These are phyloP conservation scores for Perkinsus chesapeaki DNA, from an alignment of 169 alveolate genomes.

Conservation along the genomic window DNA sequence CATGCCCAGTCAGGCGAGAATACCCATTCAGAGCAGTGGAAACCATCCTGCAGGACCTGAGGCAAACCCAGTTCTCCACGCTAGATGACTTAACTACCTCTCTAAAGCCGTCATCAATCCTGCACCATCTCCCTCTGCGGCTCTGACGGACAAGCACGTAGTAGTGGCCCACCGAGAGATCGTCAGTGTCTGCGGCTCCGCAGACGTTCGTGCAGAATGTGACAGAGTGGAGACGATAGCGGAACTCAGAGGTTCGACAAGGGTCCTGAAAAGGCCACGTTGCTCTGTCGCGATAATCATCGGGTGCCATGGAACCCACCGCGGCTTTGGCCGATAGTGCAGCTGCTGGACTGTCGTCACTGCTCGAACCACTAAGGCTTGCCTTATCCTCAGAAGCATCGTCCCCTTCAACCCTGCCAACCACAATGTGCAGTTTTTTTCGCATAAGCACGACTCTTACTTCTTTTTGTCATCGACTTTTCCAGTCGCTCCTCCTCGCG, in stretches of 20 bases:
- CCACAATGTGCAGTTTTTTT: too few relatives aligned
- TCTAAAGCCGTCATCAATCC: not conserved
- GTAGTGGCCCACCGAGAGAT: not conserved
- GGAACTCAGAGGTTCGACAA: not conserved
- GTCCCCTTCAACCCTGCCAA: not conserved
- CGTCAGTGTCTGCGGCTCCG: not conserved
- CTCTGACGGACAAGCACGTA: not conserved
- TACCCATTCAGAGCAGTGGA: not conserved
- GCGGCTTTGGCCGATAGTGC: not conserved
- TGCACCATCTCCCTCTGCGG: not conserved
- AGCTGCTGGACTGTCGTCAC: not conserved
- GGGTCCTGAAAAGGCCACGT: too few relatives aligned
- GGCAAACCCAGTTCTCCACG: not conserved
- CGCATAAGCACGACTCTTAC: not conserved
- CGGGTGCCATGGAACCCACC: too few relatives aligned
- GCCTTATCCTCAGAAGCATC: not conserved
- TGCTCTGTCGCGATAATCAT: too few relatives aligned
- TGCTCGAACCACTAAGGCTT: not conserved
- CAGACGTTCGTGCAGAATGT: not conserved
- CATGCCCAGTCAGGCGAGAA: not conserved
- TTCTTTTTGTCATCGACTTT: not conserved
- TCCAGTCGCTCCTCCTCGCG: not conserved
- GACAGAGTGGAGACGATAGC: not conserved
- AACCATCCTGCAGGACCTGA: not conserved
- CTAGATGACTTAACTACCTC: not conserved